Conservation (phyloP, 768 basidiomycete genomes). For the Panaeolus papilionaceus region DNA sequence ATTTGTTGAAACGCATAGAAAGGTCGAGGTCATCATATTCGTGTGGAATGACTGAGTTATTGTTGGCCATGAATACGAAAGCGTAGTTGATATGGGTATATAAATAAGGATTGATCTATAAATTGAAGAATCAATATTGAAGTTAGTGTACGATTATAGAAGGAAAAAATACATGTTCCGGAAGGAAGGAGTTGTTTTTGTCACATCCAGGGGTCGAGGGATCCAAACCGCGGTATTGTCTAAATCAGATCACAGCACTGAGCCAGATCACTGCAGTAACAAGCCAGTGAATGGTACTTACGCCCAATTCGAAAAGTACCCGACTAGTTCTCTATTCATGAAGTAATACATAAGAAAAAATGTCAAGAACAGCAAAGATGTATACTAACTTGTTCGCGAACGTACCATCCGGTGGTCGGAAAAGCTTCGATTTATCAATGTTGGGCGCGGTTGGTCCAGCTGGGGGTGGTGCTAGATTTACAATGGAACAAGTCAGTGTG, state of each 20-base stretch:
- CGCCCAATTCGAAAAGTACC: conserved; percentile 10
- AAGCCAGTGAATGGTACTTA: background rate
- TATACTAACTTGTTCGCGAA: conserved; percentile 1
- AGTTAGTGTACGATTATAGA: background rate
- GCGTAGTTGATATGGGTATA: conserved; percentile 7
- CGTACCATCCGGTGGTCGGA: background rate
- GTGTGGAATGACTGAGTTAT: conserved; percentile 4
- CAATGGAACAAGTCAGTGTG: no score
- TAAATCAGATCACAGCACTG: background rate
- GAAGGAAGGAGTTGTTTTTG: background rate
- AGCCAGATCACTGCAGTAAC: background rate
- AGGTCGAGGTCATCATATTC: conserved; percentile 2
- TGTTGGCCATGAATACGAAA: conserved; percentile 7
- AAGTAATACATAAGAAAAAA: background rate
- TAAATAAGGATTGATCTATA: background rate
- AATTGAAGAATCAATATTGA: background rate
- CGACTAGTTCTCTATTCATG: background rate
- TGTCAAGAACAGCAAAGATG: background rate
- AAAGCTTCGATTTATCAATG: background rate
- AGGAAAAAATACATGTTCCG: background rate
- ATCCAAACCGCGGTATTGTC: conserved; percentile 1
- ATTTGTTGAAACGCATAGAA: background rate
- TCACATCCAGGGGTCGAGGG: conserved; percentile 2
- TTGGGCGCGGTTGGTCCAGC: background rate
- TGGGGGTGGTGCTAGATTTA: background rate